Conservation (phyloP, 2,329 filamentous ascomycete genomes). For the Hymenoscyphus fructigenus region DNA sequence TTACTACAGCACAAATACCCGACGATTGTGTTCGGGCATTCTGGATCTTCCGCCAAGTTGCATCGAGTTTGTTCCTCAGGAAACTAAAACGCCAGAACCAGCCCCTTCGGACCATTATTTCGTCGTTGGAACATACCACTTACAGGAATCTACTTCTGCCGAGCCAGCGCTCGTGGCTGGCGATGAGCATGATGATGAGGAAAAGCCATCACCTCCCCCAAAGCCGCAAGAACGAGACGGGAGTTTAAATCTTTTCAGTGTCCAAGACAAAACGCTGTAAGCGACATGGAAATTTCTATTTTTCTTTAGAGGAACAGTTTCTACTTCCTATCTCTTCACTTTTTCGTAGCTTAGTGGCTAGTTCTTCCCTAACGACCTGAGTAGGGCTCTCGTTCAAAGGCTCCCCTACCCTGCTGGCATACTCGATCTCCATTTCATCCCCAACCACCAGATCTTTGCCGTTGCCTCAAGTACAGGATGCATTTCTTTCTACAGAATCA, state of each 20-base stretch:
- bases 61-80: constrained; percentile 68
- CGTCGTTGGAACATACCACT: constrained; percentile 80
- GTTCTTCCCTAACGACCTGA: constrained; percentile 18
- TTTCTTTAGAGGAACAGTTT: neutral
- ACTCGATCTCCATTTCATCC: constrained; percentile 81
- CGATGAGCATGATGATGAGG: constrained; percentile 47
- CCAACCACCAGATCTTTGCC: constrained; percentile 57
- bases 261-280: constrained; percentile 57
- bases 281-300: constrained; percentile 33
- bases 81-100: neutral
- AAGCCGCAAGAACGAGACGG: constrained; percentile 67
- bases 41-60: constrained; percentile 74
- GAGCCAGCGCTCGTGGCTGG: constrained; percentile 51
- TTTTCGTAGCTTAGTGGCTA: constrained; percentile 4
- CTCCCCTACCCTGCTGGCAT: constrained; percentile 68
- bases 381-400: constrained; percentile 57
- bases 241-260: constrained; percentile 66
- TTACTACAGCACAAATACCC: constrained; percentile 17
- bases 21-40: constrained; percentile 45
- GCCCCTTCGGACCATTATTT: constrained; percentile 49
- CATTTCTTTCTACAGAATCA: constrained; percentile 62
- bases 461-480: constrained; percentile 76
- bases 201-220: constrained; percentile 24
- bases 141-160: constrained; percentile 51
- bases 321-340: constrained; percentile 6